Evolutionary conservation across 805 yeast genomes (phyloP), one percentile per base, ranked within the genome.

Genomic region (Saccharomycodes ludwigii): DNA sequence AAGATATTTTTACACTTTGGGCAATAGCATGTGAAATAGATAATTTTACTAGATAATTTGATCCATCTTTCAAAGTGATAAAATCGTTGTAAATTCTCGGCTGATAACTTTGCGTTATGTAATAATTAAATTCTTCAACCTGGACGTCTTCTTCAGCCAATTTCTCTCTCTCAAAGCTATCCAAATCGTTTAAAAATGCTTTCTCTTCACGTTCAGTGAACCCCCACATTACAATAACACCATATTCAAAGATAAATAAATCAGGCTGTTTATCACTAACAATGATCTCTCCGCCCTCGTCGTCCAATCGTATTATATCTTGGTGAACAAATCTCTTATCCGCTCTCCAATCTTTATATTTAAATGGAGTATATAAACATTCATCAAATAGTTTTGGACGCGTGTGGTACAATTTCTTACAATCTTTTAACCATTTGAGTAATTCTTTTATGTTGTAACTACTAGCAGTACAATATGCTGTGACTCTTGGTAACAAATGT

Each of bases 161-260:
- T 53, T 91, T 91, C 50, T 91, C 98, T 48, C 73, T 78, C 48
- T 81, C 98, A 55, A 86, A 91, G 38, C 72, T 73, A n/a, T 88
- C 94, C 42, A 91, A 59, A 48, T 88, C 96, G 31, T 68, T 68
- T 34, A 91, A 58, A 43, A 91, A 82, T 31, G 84, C 74, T 41
- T 59, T 63, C 50, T 91, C 98, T 54, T 91, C 97, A 32, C 73
- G 68, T 33, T 73, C 67, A 2, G 84, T 72, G 48, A 83, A 91
- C 0, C 98, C 98, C 98, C 98, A 91, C 62, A 91, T 59, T 2
- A 91, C 94, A 20, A 84, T 75, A n/a, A 91, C 98, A 14, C 98
- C 98, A 54, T 91, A 91, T 47, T 86, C 95, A 59, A 91, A 91
- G 6, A 91, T 63, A 48, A 86, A 91, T 6, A 85, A 63, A 50